Conservation (phyloP, 2,329 filamentous ascomycete species). For the Sarocladiaceae sp. region DNA sequence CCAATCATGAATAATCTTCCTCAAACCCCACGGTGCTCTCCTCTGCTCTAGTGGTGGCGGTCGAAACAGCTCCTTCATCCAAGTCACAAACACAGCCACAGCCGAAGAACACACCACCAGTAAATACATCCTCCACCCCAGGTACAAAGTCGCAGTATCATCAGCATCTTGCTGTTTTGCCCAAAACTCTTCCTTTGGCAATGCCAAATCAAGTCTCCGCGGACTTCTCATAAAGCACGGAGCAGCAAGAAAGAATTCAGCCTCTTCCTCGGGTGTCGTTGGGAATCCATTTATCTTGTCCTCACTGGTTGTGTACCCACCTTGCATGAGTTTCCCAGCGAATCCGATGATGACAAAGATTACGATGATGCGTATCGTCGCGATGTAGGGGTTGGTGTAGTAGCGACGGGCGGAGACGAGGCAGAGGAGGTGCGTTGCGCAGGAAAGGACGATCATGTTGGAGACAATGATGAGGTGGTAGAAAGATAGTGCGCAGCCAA, state of each 20-base stretch:
- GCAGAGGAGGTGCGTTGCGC: neutral
- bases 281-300: neutral
- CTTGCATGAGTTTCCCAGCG: neutral
- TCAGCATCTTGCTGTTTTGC: neutral
- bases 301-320: neutral
- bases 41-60: neutral
- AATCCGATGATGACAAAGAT: neutral
- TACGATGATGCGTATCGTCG: neutral
- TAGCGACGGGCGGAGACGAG: neutral
- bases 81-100: neutral
- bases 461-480: neutral
- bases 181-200: neutral
- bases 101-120: neutral
- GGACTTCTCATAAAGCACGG: neutral
- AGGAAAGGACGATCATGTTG: neutral
- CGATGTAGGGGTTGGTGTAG: neutral
- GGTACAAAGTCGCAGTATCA: neutral
- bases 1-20: neutral
- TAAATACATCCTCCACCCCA: neutral
- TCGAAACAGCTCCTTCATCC: neutral
- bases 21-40: neutral
- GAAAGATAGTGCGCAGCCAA: neutral
- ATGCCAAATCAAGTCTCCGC: neutral
- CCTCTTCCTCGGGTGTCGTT: neutral
- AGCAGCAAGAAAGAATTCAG: neutral